Evolutionary conservation across 1,284 basidiomycete species (phyloP).

Genomic region (Ganoderma sp.): DNA sequence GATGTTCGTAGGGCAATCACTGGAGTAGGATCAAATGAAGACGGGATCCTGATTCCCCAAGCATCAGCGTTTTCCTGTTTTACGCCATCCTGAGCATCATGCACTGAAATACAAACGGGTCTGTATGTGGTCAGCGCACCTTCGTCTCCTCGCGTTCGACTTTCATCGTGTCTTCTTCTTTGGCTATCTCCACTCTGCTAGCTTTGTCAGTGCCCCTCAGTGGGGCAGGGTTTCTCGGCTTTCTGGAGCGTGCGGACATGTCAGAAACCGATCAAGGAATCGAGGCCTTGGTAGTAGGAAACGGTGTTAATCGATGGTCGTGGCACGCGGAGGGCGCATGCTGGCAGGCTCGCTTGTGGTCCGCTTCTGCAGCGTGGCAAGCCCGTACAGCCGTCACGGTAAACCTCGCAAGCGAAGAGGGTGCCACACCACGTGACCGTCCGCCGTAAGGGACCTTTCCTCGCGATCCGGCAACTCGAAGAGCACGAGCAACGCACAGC

Average conservation of each 20-base stretch:
- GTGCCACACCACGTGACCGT: too few species aligned
- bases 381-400: neutral
- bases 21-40: neutral
- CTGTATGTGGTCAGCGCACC: neutral
- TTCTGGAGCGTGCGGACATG: neutral
- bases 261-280: neutral
- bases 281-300: neutral
- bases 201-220: too few species aligned
- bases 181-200: neutral
- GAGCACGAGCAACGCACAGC: too few species aligned
- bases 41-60: neutral
- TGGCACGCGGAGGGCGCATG: neutral
- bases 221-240: neutral
- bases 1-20: neutral
- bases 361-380: neutral
- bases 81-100: neutral
- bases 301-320: neutral
- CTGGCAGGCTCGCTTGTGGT: neutral
- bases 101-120: neutral
- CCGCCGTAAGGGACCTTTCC: too few species aligned
- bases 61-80: neutral
- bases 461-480: too few species aligned
- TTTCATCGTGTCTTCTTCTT: neutral
- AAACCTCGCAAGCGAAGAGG: too few species aligned
- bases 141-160: neutral